Conservation (phyloP, 345 rosid species). For the Melastoma malabathricum region DNA sequence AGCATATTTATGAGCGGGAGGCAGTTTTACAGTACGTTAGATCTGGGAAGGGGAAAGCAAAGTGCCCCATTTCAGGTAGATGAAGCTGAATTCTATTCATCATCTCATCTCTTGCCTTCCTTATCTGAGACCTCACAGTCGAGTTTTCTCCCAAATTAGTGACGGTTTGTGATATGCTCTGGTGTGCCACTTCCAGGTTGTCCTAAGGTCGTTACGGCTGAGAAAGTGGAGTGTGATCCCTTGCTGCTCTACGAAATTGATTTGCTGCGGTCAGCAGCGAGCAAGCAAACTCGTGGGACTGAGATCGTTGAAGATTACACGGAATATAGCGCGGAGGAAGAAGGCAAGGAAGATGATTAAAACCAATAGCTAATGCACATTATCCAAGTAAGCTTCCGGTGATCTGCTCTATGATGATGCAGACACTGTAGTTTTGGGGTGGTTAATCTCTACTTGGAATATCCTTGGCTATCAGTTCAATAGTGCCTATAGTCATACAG, state of each 20-base stretch:
- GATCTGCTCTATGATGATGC: too few relatives aligned
- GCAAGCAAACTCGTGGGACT: constrained; percentile 23
- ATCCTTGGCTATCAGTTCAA: too few relatives aligned
- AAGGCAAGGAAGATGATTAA: constrained; percentile 5
- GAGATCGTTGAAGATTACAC: constrained; percentile 73
- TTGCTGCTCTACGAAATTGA: constrained; percentile 53
- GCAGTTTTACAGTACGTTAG: constrained; percentile 39
- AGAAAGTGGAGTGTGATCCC: constrained; percentile 44
- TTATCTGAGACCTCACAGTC: not conserved
- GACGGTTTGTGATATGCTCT: too few relatives aligned
- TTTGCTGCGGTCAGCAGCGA: constrained; percentile 43
- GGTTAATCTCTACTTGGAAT: too few relatives aligned
- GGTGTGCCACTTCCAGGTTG: constrained; percentile 31
- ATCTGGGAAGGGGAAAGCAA: constrained; percentile 15
- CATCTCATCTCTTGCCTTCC: not conserved
- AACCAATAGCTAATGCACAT: too few relatives aligned
- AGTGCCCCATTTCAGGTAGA: constrained; percentile 72
- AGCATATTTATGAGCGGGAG: constrained; percentile 62
- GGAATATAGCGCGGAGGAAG: constrained; percentile 13
- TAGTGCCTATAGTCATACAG: too few relatives aligned
- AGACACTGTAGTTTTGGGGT: too few relatives aligned
- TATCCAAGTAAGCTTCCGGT: too few relatives aligned
- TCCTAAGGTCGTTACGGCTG: constrained; percentile 35
- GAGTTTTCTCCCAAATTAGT: not conserved
- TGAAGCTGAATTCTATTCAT: not conserved